Evolutionary conservation across 306 rosid genomes (phyloP), one percentile per base, ranked within the genome.

Genomic region (Sindora glabra): DNA sequence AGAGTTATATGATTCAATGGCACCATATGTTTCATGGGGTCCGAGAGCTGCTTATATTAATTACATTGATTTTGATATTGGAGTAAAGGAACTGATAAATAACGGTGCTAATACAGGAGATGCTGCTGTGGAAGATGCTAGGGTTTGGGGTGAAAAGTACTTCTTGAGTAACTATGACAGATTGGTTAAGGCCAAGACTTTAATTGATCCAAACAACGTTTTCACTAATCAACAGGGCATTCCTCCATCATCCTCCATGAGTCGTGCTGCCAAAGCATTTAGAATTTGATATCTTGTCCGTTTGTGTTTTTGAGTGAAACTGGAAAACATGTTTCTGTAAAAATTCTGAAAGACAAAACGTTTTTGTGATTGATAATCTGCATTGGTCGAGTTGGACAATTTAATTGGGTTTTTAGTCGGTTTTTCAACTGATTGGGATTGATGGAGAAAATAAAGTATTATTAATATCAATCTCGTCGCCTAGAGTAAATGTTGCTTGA

Each of bases 1-100:
- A 72, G 68, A 48, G 42, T 69, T 89, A 10, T 77, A 89, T 73
- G 27, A 16, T 48, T 71, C 78, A 25, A 89, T 85, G 95, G 57
- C 83, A 10, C 60, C 65, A 3, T 83, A 63, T 67, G 96, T 85
- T 39, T 89, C 96, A 24, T 47, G 62, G 50, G 77, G 79, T 75
- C 95, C 96, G 12, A 89, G 96, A 60, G 89, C 90, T 56, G 90
- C 96, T 58, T 89, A 81, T 33, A 44, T 79, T 9, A 89, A 89
- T 73, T 89, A 85, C 61, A 56, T 85, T 56, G 94, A 89, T 62
- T 83, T 89, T 50, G 94, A 89, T 32, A 79, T 89, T 25, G 94
- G 94, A 47, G 78, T 75, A 23, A 81, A 56, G 79, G 22, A 57
- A 38, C 1, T 17, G 61, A 66, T 72, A 15, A 53, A 58, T 5